Evolutionary conservation across 2,329 filamentous ascomycete species (phyloP), one percentile per base, ranked within the genome.

Genomic region (Escovopsis sp.): DNA sequence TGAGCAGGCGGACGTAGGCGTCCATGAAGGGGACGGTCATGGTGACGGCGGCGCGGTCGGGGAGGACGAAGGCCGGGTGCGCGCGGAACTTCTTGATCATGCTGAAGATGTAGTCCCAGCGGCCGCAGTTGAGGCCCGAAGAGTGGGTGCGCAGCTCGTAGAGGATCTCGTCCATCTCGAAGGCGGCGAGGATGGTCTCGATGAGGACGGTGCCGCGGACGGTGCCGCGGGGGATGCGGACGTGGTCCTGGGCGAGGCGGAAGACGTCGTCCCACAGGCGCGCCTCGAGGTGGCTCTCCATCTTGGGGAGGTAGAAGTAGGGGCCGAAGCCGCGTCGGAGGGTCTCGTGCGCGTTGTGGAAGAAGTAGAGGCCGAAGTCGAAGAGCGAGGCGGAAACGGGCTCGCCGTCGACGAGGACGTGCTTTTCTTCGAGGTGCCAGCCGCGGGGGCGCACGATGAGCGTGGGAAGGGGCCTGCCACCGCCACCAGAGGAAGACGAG

Each of bases 131-230:
- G 53, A 98, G 75, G 33, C 90, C 90, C 6, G 88, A 81, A 58
- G 79, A 88, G 69, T 98, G 90, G 55, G 96, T 88, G 41, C 90
- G 81, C 47, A 98, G 79, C 67, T 96, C 90, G 61, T 94, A 98
- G 63, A 98, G 96, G 62, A 98, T 96, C 76, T 98, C 90, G 51
- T 98, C 90, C 90, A 98, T 98, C 70, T 98, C 90, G 53, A 98
- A 98, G 13, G 88, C 90, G 29, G 90, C 90, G 30, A 88, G 72
- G 58, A 98, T 96, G 38, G 90, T 96, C 72, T 98, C 90, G 53
- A 98, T 96, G 49, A 98, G 67, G 27, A 96, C 88, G 3, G 90
- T 98, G 42, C 74, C 90, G 48, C 90, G 81, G 61, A 96, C 93
- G 36, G 86, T 96, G 37, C 90, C 90, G 40, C 90, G 75, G 37